These are phyloP conservation scores for Rhodotorula toruloides DNA, from an alignment of 768 basidiomycete genomes.

Conservation along the genomic window DNA sequence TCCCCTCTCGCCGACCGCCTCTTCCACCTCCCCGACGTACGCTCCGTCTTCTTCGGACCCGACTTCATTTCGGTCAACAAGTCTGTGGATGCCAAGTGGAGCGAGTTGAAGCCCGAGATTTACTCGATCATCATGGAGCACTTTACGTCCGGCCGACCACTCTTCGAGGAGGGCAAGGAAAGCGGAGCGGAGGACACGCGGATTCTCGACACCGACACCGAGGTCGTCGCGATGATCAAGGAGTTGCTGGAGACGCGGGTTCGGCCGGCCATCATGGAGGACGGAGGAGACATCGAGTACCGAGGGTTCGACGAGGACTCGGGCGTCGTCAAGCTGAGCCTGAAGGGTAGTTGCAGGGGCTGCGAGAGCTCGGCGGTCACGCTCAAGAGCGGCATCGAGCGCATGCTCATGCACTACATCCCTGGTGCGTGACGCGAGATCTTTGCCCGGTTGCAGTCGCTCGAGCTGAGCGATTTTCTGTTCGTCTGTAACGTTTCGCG, in stretches of 20 bases:
- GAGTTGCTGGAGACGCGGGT: conserved; percentile 92
- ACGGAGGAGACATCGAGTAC: conserved; percentile 97
- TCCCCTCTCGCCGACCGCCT: conserved; percentile 92
- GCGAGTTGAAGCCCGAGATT: conserved; percentile 89
- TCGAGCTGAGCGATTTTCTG: neutral
- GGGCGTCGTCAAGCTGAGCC: conserved; percentile 75
- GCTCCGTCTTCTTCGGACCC: conserved; percentile 85
- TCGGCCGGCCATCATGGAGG: conserved; percentile 95
- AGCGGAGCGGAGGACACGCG: conserved; percentile 64
- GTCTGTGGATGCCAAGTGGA: conserved; percentile 75
- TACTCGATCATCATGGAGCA: conserved; percentile 95
- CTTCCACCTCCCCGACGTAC: conserved; percentile 90
- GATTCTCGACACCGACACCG: conserved; percentile 88
- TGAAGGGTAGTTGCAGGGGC: conserved; percentile 96
- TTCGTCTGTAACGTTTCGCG: no score
- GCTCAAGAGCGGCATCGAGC: conserved; percentile 90
- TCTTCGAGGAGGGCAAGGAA: conserved; percentile 72
- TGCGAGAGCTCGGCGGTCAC: conserved; percentile 92
- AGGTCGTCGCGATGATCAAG: conserved; percentile 98
- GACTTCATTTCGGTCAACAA: conserved; percentile 98
- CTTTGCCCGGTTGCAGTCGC: no score
- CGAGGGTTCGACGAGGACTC: conserved; percentile 74
- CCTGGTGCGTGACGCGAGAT: conserved; percentile 52
- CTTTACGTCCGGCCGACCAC: conserved; percentile 80
- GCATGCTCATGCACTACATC: conserved; percentile 99